These are phyloP conservation scores for Eremothecium coryli DNA, from an alignment of 1,139 yeast genomes.

Conservation along the genomic window DNA sequence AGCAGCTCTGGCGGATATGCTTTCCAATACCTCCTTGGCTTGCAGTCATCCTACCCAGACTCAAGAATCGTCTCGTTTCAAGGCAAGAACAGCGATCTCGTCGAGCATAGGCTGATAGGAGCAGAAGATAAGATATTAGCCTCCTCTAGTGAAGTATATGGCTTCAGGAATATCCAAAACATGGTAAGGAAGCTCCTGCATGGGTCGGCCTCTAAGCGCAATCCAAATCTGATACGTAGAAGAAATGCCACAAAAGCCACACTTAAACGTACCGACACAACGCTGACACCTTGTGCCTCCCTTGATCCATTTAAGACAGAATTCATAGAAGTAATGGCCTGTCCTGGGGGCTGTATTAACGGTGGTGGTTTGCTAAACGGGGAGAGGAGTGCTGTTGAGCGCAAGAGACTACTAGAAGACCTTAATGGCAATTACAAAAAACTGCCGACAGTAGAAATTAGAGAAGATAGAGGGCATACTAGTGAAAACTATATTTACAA, in stretches of 20 bases:
- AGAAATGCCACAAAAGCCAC: constrained; percentile 9
- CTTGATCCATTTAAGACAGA: constrained; percentile 66
- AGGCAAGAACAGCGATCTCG: constrained; percentile 72
- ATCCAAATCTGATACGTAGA: constrained; percentile 13
- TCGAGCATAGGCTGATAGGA: constrained; percentile 51
- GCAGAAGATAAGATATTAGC: constrained; percentile 38
- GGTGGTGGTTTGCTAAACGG: constrained; percentile 75
- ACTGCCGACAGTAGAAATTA: constrained; percentile 2
- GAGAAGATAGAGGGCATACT: neutral
- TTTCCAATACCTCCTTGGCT: constrained; percentile 42
- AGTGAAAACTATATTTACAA: constrained; percentile 2
- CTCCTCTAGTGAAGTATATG: constrained; percentile 72
- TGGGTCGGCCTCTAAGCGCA: constrained; percentile 16
- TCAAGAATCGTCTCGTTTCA: constrained; percentile 28
- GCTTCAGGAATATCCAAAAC: constrained; percentile 90
- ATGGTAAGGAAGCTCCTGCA: constrained; percentile 66
- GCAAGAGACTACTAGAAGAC: constrained; percentile 13
- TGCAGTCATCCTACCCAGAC: constrained; percentile 25
- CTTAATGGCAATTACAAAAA: constrained; percentile 12
- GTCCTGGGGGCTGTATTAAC: constrained; percentile 95
- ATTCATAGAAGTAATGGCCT: constrained; percentile 93
- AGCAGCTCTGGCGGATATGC: constrained; percentile 90
- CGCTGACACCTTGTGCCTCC: constrained; percentile 5
- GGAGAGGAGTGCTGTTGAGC: constrained; percentile 12
- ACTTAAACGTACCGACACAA: neutral